Evolutionary conservation across 2,329 filamentous ascomycete species (phyloP).

Genomic region (Stachybotrys chartarum): DNA sequence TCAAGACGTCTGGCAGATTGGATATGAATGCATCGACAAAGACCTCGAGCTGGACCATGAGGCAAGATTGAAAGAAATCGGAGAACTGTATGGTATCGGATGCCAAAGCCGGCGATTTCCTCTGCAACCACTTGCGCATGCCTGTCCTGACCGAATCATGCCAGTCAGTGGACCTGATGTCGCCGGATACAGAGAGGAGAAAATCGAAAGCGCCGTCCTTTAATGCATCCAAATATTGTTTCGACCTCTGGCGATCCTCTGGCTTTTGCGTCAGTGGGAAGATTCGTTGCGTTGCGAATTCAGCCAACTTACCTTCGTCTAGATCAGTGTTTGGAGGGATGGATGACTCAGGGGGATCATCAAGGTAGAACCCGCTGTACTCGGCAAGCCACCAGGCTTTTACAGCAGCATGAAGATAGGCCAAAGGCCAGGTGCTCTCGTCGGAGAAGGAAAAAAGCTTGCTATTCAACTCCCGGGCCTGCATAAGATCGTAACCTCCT

Average conservation of each 20-base stretch:
- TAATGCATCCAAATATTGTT: conserved; percentile 67
- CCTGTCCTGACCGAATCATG: conserved; percentile 79
- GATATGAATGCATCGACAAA: conserved; percentile 92
- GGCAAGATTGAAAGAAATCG: conserved; percentile 59
- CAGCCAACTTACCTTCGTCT: conserved; percentile 37
- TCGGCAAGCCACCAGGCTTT: conserved; percentile 85
- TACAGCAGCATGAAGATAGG: conserved; percentile 72
- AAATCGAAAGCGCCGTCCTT: conserved; percentile 92
- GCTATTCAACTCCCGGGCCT: conserved; percentile 64
- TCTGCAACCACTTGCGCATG: conserved; percentile 74
- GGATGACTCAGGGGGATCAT: conserved; percentile 55
- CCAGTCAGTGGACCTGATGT: conserved; percentile 76
- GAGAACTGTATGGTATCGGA: conserved; percentile 64
- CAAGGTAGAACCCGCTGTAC: conserved; percentile 84
- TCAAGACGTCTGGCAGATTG: conserved; percentile 87
- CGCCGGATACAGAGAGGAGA: conserved; percentile 75
- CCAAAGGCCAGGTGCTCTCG: conserved; percentile 62
- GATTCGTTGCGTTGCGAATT: conserved; percentile 1
- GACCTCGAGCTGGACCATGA: conserved; percentile 76
- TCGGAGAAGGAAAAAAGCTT: conserved; percentile 61
- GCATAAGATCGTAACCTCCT: conserved; percentile 56
- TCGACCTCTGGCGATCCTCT: conserved; percentile 65
- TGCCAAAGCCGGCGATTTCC: conserved; percentile 65
- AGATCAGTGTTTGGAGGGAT: conserved; percentile 55
- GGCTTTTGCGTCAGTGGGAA: conserved; percentile 13